Base-by-base conservation (phyloP, 202 grass and related monocot species). In the Musa balbisiana region DNA sequence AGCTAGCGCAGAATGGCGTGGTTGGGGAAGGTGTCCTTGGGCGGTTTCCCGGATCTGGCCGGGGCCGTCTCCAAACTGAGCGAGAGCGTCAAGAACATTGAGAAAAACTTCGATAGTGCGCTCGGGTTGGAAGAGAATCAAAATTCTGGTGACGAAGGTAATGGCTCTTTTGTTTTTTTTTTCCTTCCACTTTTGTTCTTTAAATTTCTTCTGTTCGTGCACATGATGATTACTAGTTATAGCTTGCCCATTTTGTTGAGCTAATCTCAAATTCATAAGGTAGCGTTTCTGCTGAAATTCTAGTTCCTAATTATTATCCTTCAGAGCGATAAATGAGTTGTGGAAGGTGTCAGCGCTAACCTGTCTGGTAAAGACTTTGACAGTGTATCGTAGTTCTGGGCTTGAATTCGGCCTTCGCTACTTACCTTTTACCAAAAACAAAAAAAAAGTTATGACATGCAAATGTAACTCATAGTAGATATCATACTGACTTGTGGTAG, bases 1-100 rank as follows among this genome's bases (percentile, higher is more conserved):
- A 19, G 17, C 23, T 65, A 26, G 12, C 52, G 52, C 21, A 49
- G 54, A 72, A 99, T 95, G 95, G 95, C 95, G 81, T 72, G 76
- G 95, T 90, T 90, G 10, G 83, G 73, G 51, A 98, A 93, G 73
- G 77, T 93, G 52, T 95, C 95, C 19, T 85, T 99, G 3, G 85
- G 85, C 51, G 95, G 95, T 55, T 85, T 99, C 72, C 91, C 92
- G 87, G 95, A 99, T 88, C 81, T 99, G 55, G 91, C 95, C 25
- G 95, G 95, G 53, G 95, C 95, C 11, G 95, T 95, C 51, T 92
- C 92, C 54, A 99, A 99, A 79, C 89, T 95, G 71, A 99, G 95
- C 65, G 91, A 99, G 85, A 95, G 95, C 76, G 95, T 99, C 33
- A 99, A 95, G 89, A 99, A 99, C 83, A 99, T 99, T 24, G 95